These are phyloP conservation scores for Tausonia pullulans DNA, from an alignment of 1,284 basidiomycete genomes.

Conservation along the genomic window DNA sequence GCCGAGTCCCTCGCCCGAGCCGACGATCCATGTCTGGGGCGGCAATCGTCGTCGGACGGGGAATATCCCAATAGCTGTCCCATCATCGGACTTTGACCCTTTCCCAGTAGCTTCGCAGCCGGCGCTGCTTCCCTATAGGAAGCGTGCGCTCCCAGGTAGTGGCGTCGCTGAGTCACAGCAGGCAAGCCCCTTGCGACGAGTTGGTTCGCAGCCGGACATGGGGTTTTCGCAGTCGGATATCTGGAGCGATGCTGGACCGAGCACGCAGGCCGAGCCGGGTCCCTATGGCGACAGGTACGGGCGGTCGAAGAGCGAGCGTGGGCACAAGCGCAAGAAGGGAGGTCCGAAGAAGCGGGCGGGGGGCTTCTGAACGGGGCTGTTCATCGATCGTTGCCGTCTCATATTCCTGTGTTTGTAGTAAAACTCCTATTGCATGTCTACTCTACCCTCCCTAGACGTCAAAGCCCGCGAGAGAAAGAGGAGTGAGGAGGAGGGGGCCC, in stretches of 20 bases:
- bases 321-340: not conserved
- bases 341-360: slow-evolving; percentile 13
- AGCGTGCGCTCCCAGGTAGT: not conserved
- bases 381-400: no score
- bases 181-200: no score
- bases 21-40: not conserved
- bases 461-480: no score
- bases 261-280: slow-evolving; percentile 9
- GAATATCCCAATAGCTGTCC: no score
- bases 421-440: no score
- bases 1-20: not conserved
- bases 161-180: not conserved
- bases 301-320: not conserved
- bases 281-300: slow-evolving; percentile 5
- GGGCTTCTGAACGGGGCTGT: slow-evolving; percentile 6
- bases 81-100: not conserved
- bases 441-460: no score
- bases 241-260: not conserved
- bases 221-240: not conserved
- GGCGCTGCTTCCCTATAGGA: not conserved
- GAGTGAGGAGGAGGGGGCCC: no score
- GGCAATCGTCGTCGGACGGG: not conserved
- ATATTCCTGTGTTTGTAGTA: no score
- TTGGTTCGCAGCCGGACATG: not conserved
- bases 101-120: not conserved